Evolutionary conservation across 306 rosid genomes (phyloP), one percentile per base, ranked within the genome.

Genomic region (Castanea sativa): DNA sequence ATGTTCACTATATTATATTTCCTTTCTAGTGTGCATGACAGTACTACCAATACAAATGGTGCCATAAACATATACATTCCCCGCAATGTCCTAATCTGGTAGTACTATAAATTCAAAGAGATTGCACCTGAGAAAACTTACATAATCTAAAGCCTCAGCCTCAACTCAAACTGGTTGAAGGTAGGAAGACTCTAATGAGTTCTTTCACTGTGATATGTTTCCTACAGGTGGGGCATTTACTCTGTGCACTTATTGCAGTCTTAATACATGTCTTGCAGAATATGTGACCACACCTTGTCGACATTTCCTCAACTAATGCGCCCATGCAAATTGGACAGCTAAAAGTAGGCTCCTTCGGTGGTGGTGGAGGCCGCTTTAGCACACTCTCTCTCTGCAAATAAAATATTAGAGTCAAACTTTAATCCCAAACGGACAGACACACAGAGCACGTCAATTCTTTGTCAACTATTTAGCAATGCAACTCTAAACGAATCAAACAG

Each of bases 211-310:
- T 81, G 43, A 92, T 84, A 83, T 76, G 88, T 76, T 89, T 90
- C 88, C 99, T 86, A 77, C 99, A 95, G 2, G 94, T 87, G 18
- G 97, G 99, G 78, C 99, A 95, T 84, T 83, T 89, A 18, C 57
- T 71, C 81, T 85, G 88, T 1, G 73, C 65, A 33, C 6, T 5
- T 41, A 92, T 60, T 25, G 96, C 97, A 63, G 82, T 52, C 74
- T 61, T 85, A 21, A 95, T 90, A 83, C 98, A 92, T 1, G 9
- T 4, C 85, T 88, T 92, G 61, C 99, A 95, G 85, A 95, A 95
- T 65, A 95, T 95, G 84, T 95, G 99, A 71, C 99, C 99, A 70
- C 99, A 95, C 80, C 76, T 92, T 11, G 98, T 95, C 1, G 98
- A 85, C 83, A 85, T 87, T 76, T 91, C 96, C 76, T 95, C 98